Percentiles rank a stretch among this genome's conserved stretches.
Conservation (phyloP, 805 yeast species). For the Saturnispora galanensis region DNA sequence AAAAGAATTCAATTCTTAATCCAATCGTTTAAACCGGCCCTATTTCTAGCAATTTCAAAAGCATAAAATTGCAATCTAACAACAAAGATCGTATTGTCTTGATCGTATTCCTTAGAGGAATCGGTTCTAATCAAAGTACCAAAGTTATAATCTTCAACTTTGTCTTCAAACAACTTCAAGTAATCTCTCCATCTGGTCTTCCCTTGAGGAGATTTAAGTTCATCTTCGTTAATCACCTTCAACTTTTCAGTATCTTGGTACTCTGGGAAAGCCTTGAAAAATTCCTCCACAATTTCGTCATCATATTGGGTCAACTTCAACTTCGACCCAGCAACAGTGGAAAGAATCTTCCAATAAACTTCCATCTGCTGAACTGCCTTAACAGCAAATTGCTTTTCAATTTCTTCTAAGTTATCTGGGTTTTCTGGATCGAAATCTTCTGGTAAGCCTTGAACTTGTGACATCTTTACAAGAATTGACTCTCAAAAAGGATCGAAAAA, state of each 20-base stretch:
- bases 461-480: neutral
- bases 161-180: constrained; percentile 71
- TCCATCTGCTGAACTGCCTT: constrained; percentile 94
- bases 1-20: constrained; percentile 20
- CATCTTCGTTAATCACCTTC: constrained; percentile 58
- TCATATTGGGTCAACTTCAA: constrained; percentile 65
- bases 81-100: constrained; percentile 76
- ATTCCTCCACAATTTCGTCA: constrained; percentile 53
- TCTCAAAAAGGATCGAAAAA: neutral
- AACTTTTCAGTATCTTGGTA: constrained; percentile 51
- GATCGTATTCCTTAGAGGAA: constrained; percentile 63
- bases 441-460: constrained; percentile 14
- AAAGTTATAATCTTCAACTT: constrained; percentile 83
- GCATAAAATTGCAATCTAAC: constrained; percentile 94
- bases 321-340: constrained; percentile 67
- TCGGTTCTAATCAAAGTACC: constrained; percentile 86
- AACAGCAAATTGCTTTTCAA: constrained; percentile 96
- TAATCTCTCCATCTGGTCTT: constrained; percentile 88
- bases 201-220: constrained; percentile 69
- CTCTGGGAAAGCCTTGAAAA: constrained; percentile 80
- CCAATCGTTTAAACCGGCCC: constrained; percentile 90
- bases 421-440: constrained; percentile 50
- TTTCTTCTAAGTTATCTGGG: constrained; percentile 92
- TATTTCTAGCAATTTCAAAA: constrained; percentile 88
- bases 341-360: constrained; percentile 79